phyloP scores from a whole-genome alignment of 2,329 filamentous ascomycete species.

The Aspergillus piperis region DNA sequence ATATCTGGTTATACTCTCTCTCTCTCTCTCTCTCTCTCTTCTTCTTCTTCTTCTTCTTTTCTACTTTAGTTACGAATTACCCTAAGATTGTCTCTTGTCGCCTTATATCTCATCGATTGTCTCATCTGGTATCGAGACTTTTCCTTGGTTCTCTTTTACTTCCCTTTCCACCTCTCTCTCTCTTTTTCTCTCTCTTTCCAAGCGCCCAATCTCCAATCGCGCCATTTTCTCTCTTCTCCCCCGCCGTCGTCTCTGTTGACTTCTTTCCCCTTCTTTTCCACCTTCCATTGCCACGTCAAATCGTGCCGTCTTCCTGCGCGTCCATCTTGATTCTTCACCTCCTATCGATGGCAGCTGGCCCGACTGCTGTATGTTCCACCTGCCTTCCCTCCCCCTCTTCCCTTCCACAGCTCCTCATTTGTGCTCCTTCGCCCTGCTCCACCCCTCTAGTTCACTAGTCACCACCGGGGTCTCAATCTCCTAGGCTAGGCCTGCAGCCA shows the following conservation, averaged over 20 bases:
- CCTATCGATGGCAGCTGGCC: constrained; percentile 37
- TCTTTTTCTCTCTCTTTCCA: background rate
- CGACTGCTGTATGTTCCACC: constrained; percentile 30
- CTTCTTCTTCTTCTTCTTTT: too few relatives aligned
- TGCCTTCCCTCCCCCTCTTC: constrained; percentile 15
- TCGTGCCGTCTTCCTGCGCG: too few relatives aligned
- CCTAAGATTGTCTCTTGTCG: background rate
- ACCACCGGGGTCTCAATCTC: constrained; percentile 19
- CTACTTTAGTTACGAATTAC: background rate
- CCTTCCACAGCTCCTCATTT: constrained; percentile 27
- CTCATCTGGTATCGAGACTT: constrained; percentile 9
- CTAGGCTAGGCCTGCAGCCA: constrained; percentile 22
- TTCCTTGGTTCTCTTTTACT: constrained; percentile 8
- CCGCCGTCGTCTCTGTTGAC: background rate
- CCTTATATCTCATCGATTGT: constrained; percentile 4
- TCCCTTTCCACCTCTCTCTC: background rate
- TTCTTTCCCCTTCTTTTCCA: too few relatives aligned
- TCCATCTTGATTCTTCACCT: constrained; percentile 16
- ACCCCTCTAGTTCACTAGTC: constrained; percentile 20
- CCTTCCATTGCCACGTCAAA: too few relatives aligned
- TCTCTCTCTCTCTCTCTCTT: background rate
- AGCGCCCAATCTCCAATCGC: background rate
- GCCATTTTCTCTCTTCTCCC: constrained; percentile 8
- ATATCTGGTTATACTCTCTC: constrained; percentile 5
- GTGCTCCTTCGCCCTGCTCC: constrained; percentile 21